These are phyloP conservation scores for Lecanicillium sp. DNA, from an alignment of 2,329 filamentous ascomycete species.

Conservation along the genomic window DNA sequence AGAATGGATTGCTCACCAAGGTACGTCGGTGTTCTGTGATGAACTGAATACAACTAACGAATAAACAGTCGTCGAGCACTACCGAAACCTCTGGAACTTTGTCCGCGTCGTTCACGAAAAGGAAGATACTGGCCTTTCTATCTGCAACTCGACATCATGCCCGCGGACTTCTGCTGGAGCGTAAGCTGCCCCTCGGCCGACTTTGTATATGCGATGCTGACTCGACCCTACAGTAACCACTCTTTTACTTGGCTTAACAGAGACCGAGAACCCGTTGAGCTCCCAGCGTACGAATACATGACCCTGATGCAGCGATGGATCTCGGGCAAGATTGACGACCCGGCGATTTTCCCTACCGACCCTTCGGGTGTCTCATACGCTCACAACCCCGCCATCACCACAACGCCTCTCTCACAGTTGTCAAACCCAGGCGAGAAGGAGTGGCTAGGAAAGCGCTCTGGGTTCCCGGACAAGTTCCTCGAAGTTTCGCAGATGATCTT, in stretches of 20 bases:
- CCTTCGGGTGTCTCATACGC: constrained; percentile 62
- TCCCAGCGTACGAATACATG: constrained; percentile 90
- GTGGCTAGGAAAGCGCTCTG: constrained; percentile 88
- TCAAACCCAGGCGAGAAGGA: constrained; percentile 55
- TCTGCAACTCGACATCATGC: constrained; percentile 80
- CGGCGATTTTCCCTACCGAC: constrained; percentile 84
- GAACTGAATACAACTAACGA: constrained; percentile 12
- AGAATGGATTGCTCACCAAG: constrained; percentile 94
- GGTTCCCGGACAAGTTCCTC: constrained; percentile 86
- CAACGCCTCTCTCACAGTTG: constrained; percentile 57
- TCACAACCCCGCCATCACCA: constrained; percentile 53
- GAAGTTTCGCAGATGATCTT: constrained; percentile 90
- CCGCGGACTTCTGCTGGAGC: constrained; percentile 90
- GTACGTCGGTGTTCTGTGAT: constrained; percentile 45
- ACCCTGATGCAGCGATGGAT: constrained; percentile 97
- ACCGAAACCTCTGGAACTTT: constrained; percentile 82
- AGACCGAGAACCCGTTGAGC: constrained; percentile 79
- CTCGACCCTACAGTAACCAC: constrained; percentile 55
- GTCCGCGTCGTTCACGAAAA: constrained; percentile 82
- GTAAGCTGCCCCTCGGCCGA: constrained; percentile 46
- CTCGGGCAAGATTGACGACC: constrained; percentile 88
- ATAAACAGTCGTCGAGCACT: constrained; percentile 77
- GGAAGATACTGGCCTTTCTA: constrained; percentile 67
- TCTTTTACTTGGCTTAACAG: constrained; percentile 96
- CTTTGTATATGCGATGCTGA: neutral